Percentiles rank a stretch among this genome's conserved stretches.
Evolutionary conservation across 164 flowering plant species (phyloP).

Genomic region (Macadamia integrifolia): DNA sequence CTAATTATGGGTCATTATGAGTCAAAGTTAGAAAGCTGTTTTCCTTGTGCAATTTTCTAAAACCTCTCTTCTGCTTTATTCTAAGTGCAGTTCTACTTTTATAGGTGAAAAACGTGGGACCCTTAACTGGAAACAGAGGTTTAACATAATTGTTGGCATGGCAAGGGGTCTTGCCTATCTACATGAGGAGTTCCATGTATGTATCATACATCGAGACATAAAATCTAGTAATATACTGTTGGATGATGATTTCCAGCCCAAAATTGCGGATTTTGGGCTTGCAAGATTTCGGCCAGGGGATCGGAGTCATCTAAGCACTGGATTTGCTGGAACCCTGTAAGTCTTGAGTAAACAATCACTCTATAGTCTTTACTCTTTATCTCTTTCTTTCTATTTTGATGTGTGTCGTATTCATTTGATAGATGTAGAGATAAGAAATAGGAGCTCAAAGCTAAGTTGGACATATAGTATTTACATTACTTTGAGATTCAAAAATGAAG

Average conservation of each 20-base stretch:
- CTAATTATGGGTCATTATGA: no score
- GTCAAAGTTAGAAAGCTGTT: no score
- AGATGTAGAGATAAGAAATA: no score
- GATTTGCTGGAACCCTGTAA: conserved; percentile 65
- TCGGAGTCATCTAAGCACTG: conserved; percentile 48
- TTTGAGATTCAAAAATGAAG: no score
- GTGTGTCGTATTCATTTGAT: no score
- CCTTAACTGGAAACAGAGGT: conserved; percentile 51
- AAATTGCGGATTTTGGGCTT: conserved; percentile 59
- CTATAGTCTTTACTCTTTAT: no score
- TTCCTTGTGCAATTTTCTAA: no score
- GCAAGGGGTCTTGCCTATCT: conserved; percentile 60
- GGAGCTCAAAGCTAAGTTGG: no score
- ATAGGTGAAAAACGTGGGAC: conserved; percentile 37
- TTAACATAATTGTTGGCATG: conserved; percentile 45
- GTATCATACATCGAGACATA: conserved; percentile 58
- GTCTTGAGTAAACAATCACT: conserved; percentile 2
- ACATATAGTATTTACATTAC: no score
- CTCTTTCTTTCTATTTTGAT: no score
- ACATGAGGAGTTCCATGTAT: conserved; percentile 50
- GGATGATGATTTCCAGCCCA: conserved; percentile 48
- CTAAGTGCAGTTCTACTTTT: no score
- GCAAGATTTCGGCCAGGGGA: conserved; percentile 57
- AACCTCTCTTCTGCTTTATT: no score
- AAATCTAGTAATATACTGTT: conserved; percentile 50